Evolutionary conservation across 495 filamentous ascomycete species (phyloP).

Genomic region (Chaetomium tenue): DNA sequence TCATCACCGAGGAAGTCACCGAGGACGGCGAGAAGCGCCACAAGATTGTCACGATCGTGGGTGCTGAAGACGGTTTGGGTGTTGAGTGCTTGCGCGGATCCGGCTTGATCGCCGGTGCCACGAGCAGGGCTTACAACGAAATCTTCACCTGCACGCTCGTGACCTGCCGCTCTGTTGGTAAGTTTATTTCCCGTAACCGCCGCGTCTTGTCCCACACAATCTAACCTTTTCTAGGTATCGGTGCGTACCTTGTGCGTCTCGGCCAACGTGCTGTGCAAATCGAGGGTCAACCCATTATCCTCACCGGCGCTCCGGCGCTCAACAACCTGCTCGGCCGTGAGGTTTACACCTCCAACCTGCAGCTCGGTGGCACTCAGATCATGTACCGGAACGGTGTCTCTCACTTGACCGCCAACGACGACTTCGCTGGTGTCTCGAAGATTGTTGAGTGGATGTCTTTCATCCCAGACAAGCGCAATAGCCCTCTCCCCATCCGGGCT

Average conservation of each 20-base stretch:
- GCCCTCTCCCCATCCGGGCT: slow-evolving; percentile 82
- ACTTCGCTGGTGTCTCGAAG: slow-evolving; percentile 96
- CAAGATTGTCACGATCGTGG: slow-evolving; percentile 92
- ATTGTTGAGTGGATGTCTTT: slow-evolving; percentile 98
- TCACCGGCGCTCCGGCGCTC: slow-evolving; percentile 94
- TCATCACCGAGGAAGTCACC: slow-evolving; percentile 81
- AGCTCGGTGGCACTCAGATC: slow-evolving; percentile 98
- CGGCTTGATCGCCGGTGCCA: slow-evolving; percentile 96
- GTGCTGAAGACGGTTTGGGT: slow-evolving; percentile 92
- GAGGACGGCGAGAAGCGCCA: slow-evolving; percentile 89
- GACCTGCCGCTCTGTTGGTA: slow-evolving; percentile 91
- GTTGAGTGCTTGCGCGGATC: slow-evolving; percentile 97
- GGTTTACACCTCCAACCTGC: slow-evolving; percentile 97
- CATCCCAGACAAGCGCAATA: slow-evolving; percentile 88
- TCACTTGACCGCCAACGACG: slow-evolving; percentile 95
- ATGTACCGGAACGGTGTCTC: slow-evolving; percentile 99
- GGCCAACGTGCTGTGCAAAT: slow-evolving; percentile 98
- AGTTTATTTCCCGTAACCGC: slow-evolving; percentile 28
- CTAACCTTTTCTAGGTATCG: slow-evolving; percentile 64
- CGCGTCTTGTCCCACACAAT: not conserved
- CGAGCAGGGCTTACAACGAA: slow-evolving; percentile 94
- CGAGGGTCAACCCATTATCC: slow-evolving; percentile 97
- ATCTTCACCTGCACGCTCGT: slow-evolving; percentile 99
- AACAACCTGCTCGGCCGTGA: slow-evolving; percentile 98
- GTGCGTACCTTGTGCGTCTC: slow-evolving; percentile 95